Base-by-base conservation (phyloP, 1,139 yeast genomes). In the Lodderomyces theae region DNA sequence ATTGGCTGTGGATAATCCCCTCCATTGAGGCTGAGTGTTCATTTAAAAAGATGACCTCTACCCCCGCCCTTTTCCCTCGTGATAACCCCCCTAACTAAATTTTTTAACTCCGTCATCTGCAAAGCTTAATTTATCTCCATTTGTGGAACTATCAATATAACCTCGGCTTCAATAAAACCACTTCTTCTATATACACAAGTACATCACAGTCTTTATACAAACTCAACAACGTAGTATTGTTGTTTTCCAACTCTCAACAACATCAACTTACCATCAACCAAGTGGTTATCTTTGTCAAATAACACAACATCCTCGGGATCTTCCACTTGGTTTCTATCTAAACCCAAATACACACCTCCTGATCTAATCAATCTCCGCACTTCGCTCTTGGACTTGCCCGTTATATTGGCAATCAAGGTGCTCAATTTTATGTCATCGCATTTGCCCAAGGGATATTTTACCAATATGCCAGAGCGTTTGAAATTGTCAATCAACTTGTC, bases 211-310 rank as follows among this genome's bases (percentile, higher is more conserved):
- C 31, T n/a, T n/a, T 43, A 47, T 38, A 37, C 45, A 43, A 78
- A 63, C 48, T 78, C 76, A 30, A 80, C 75, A 15, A 82, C 76
- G 53, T 70, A 67, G 53, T 80, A 82, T 45, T 72, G 75, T 38
- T 79, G 81, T 54, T 90, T 92, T 3, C 97, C 97, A 4, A 81
- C 63, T 49, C 95, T 74, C 8, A 89, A 58, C 35, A 90, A 63
- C 49, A 90, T 60, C 40, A 89, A 64, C 43, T 69, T 72, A 8
- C 65, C 79, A 31, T 82, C 92, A 17, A 85, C 66, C 46, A 84
- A 60, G 48, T 77, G 79, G 29, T 64, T 52, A 13, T 62, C 68
- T 18, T 61, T 64, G 25, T 70, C 73, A 30, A 79, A 65, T 38
- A 76, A 59, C 2, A 77, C 63, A 36, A 72, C 61, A 46, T 74